Conservation (phyloP, 345 rosid genomes). For the Populus deltoides region DNA sequence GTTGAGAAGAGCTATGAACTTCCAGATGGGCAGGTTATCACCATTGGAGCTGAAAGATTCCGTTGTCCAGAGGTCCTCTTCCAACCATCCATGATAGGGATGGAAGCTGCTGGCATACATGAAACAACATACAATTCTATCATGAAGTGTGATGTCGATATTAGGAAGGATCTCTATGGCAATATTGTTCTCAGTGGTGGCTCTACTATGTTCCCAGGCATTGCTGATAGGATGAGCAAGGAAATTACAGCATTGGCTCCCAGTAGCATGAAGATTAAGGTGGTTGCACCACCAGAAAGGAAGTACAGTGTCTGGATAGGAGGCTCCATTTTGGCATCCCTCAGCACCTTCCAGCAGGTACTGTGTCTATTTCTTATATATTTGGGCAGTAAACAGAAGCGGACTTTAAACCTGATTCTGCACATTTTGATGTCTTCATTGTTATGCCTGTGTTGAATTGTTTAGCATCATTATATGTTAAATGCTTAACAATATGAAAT, state of each 20-base stretch:
- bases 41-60: conserved; percentile 68
- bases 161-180: conserved; percentile 56
- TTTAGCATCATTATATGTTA: background rate
- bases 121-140: conserved; percentile 59
- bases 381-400: background rate
- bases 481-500: background rate
- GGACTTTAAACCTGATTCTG: background rate
- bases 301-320: conserved; percentile 66
- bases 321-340: conserved; percentile 57
- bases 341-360: conserved; percentile 70
- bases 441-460: background rate
- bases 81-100: conserved; percentile 75
- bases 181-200: conserved; percentile 64
- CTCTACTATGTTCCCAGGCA: conserved; percentile 70
- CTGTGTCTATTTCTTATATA: background rate
- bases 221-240: conserved; percentile 77
- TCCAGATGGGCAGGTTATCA: conserved; percentile 67
- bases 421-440: background rate
- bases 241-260: conserved; percentile 68
- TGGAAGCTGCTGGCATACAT: conserved; percentile 59
- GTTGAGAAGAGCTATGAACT: conserved; percentile 71
- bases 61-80: conserved; percentile 76
- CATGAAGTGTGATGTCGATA: conserved; percentile 66
- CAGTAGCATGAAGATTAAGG: conserved; percentile 61
- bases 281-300: conserved; percentile 61